Evolutionary conservation across 345 rosid species (phyloP), one percentile per base, ranked within the genome.

Genomic region (Eucalyptus viminalis): DNA sequence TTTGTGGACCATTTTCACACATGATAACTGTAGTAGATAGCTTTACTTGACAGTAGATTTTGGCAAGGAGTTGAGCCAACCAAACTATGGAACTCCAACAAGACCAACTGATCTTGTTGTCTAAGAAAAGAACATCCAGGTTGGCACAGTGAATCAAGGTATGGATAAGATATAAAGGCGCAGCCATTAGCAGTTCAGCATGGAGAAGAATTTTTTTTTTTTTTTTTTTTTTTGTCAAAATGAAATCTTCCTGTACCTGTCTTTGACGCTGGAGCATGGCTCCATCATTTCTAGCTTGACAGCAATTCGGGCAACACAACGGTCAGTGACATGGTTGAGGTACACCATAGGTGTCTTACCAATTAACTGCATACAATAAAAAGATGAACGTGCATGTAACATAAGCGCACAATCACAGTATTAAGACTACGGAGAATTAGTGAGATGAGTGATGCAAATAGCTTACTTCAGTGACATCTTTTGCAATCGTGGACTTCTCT

Each of bases 251-350:
- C 47, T 37, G 15, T 89, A 95, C 99, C 98, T 95, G 91, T 97
- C 99, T 92, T 97, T 97, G 93, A 97, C 97, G 87, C 99, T 97
- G 11, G 99, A 96, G 88, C 97, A 96, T 44, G 98, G 99, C 72
- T 96, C 97, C 98, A 97, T 95, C 93, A 91, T 90, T 93, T 96
- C 99, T 62, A 95, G 94, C 94, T 97, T 97, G 89, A 96, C 98
- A 86, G 98, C 98, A 91, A 96, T 88, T 40, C 92, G 94, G 49
- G 94, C 98, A 89, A 93, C 97, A 40, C 98, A 96, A 44, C 96
- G 98, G 91, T 96, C 94, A 86, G 92, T 94, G 11, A 96, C 90
- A 87, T 90, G 92, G 92, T 97, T 97, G 88, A 97, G 96, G 93
- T 93, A 96, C 49, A 97, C 98, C 94, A 97, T 88, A 34, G 99